Conservation (phyloP, 2,329 filamentous ascomycete species). For the Cercospora citrullina region DNA sequence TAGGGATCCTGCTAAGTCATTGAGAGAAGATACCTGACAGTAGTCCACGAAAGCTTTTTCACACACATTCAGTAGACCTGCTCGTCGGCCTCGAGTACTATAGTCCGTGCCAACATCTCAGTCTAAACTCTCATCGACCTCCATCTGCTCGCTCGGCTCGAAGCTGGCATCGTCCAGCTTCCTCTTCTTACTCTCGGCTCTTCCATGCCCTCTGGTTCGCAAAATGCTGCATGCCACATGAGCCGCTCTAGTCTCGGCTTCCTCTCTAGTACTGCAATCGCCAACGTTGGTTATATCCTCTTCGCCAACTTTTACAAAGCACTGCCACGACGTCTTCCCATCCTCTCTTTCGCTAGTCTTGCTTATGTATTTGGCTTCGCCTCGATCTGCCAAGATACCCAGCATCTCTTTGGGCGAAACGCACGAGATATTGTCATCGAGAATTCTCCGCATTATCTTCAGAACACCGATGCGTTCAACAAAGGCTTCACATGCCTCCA, state of each 20-base stretch:
- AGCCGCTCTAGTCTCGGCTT: conserved; percentile 43
- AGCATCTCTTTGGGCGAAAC: conserved; percentile 68
- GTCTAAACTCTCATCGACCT: not conserved
- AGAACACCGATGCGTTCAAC: conserved; percentile 66
- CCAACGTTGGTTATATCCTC: conserved; percentile 38
- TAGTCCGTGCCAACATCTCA: not conserved
- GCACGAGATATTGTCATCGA: conserved; percentile 57
- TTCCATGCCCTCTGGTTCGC: not conserved
- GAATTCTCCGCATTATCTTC: conserved; percentile 59
- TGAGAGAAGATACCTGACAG: not conserved
- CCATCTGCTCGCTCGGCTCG: not conserved
- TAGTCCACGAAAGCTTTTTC: not conserved
- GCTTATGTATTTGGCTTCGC: conserved; percentile 56
- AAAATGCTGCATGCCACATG: conserved; percentile 4
- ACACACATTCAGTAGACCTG: not conserved
- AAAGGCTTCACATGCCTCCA: conserved; percentile 61
- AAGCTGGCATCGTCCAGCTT: not conserved
- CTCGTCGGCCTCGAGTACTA: not conserved
- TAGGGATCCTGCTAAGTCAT: not conserved
- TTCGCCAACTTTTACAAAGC: conserved; percentile 41
- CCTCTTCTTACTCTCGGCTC: not conserved
- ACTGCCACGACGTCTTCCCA: conserved; percentile 32
- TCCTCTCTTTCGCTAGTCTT: conserved; percentile 2
- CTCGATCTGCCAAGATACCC: conserved; percentile 56
- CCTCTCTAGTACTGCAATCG: conserved; percentile 38